A percentile compares a stretch with the other conserved stretches of the same genome.
Evolutionary conservation across 331 rosid species (phyloP).

Genomic region (Arachis monticola): DNA sequence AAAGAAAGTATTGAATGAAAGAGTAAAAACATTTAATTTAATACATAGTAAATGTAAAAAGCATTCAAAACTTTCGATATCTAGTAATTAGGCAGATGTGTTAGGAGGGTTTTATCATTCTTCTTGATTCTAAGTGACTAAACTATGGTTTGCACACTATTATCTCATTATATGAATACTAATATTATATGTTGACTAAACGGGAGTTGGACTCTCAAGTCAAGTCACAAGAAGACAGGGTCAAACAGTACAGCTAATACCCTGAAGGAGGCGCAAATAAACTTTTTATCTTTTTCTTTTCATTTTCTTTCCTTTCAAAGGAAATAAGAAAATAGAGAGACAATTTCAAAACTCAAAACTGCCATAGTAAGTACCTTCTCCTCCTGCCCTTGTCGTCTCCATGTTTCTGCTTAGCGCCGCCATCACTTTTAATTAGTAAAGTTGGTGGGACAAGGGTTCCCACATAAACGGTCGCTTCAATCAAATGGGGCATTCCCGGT

Average conservation of each 20-base stretch:
- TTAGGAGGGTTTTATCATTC: no score
- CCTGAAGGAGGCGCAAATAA: no score
- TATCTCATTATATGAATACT: not conserved
- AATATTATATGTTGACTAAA: not conserved
- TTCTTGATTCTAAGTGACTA: not conserved
- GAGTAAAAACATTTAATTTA: no score
- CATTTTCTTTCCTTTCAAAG: not conserved
- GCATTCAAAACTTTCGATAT: no score
- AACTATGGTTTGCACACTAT: not conserved
- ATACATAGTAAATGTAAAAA: no score
- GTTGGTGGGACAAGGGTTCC: slow-evolving; percentile 54
- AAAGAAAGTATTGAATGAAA: no score
- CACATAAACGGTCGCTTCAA: slow-evolving; percentile 48
- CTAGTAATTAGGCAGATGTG: no score
- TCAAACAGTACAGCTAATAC: not conserved
- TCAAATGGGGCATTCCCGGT: slow-evolving; percentile 38
- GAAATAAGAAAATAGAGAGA: not conserved
- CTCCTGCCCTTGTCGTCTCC: slow-evolving; percentile 1
- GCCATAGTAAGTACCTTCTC: slow-evolving; percentile 40
- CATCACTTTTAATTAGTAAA: slow-evolving; percentile 14
- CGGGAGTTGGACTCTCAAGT: slow-evolving; percentile 32
- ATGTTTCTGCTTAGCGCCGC: not conserved
- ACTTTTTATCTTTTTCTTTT: no score
- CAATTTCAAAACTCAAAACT: not conserved
- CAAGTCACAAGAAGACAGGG: slow-evolving; percentile 38